A percentile compares a stretch with the other conserved stretches of the same genome.
Conservation (phyloP, 2,329 filamentous ascomycete species). For the Alternaria postmessia region DNA sequence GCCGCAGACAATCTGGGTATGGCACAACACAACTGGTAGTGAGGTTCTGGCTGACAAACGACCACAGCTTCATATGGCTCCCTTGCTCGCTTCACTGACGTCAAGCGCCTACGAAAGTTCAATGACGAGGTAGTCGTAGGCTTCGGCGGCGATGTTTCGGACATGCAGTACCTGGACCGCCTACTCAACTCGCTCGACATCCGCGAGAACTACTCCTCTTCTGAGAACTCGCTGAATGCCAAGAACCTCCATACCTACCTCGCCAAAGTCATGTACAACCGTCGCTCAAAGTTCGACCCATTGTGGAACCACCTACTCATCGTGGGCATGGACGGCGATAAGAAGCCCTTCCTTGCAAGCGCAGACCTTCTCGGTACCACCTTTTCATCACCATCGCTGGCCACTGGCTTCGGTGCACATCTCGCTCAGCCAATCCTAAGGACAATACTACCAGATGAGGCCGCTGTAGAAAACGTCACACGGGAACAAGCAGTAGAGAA, state of each 20-base stretch:
- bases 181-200: conserved; percentile 87
- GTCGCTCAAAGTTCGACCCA: conserved; percentile 93
- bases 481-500: conserved; percentile 81
- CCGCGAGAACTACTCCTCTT: conserved; percentile 80
- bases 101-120: conserved; percentile 93
- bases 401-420: conserved; percentile 92
- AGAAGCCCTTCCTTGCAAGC: conserved; percentile 86
- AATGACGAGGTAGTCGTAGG: conserved; percentile 84
- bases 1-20: conserved; percentile 95
- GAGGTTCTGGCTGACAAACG: conserved; percentile 17
- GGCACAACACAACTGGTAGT: conserved; percentile 25
- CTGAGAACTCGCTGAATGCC: conserved; percentile 72
- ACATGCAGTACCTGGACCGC: conserved; percentile 98
- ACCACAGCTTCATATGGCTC: conserved; percentile 90
- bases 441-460: conserved; percentile 83
- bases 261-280: conserved; percentile 93
- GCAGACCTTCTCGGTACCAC: conserved; percentile 94
- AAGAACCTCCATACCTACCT: conserved; percentile 97
- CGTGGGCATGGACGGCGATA: conserved; percentile 79
- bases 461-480: conserved; percentile 72
- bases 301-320: conserved; percentile 97
- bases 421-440: conserved; percentile 92
- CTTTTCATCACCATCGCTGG: conserved; percentile 85
- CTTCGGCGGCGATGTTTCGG: conserved; percentile 95
- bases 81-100: conserved; percentile 90